These are phyloP conservation scores for Stentor roeselii DNA, from an alignment of 73 alveolate genomes.

Conservation along the genomic window DNA sequence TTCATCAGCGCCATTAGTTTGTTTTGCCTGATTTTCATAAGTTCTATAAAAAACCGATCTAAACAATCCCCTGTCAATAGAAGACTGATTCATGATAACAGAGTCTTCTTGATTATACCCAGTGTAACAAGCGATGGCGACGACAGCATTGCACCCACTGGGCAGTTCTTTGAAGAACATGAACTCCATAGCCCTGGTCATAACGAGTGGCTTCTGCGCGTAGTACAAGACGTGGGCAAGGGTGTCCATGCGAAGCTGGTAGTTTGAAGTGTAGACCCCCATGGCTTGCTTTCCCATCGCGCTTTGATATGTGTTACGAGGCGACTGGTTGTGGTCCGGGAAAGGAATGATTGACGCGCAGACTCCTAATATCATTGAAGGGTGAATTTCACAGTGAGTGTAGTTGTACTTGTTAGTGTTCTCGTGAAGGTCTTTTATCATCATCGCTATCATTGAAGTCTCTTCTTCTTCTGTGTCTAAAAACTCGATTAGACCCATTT, in stretches of 20 bases:
- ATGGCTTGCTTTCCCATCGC: slow-evolving; percentile 99
- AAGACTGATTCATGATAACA: slow-evolving; percentile 90
- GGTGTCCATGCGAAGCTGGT: slow-evolving; percentile 98
- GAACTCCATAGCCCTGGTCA: slow-evolving; percentile 42
- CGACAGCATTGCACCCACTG: slow-evolving; percentile 77
- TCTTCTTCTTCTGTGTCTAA: slow-evolving; percentile 99
- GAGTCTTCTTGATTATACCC: slow-evolving; percentile 99
- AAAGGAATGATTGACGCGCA: slow-evolving; percentile 99
- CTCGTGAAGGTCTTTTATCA: slow-evolving; percentile 74
- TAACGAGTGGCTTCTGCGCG: slow-evolving; percentile 87
- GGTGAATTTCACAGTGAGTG: slow-evolving; percentile 99
- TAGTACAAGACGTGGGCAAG: slow-evolving; percentile 96
- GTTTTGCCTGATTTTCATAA: slow-evolving; percentile 66
- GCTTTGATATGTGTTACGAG: slow-evolving; percentile 95
- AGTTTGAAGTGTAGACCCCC: slow-evolving; percentile 97
- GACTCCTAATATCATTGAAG: slow-evolving; percentile 99
- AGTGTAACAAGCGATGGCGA: slow-evolving; percentile 99
- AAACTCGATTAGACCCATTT: slow-evolving; percentile 94
- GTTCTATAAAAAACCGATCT: slow-evolving; percentile 97
- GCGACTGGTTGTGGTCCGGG: slow-evolving; percentile 99
- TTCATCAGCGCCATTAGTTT: slow-evolving; percentile 30
- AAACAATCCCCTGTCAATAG: slow-evolving; percentile 97
- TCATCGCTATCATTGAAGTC: slow-evolving; percentile 98
- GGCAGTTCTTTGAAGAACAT: slow-evolving; percentile 57
- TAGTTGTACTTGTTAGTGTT: slow-evolving; percentile 63